These are phyloP conservation scores for Talaromyces albobiverticillius DNA, from an alignment of 2,329 filamentous ascomycete species.

Conservation along the genomic window DNA sequence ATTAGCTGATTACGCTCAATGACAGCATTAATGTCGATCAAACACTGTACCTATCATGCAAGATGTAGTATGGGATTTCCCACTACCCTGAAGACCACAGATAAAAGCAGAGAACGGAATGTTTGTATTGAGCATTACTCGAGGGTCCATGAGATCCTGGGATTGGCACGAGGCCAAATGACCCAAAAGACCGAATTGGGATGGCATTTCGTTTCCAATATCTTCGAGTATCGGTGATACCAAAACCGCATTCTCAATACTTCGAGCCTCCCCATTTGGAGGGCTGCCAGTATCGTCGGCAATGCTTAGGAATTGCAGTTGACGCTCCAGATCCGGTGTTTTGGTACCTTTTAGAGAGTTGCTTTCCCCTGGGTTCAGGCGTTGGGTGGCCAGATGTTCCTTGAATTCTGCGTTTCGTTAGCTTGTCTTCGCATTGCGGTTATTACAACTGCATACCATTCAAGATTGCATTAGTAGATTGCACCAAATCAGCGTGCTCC, in stretches of 20 bases:
- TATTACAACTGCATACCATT: conserved; percentile 6
- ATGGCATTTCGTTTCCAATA: conserved; percentile 11
- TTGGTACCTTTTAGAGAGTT: neutral
- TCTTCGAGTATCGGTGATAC: conserved; percentile 14
- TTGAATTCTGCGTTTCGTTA: conserved; percentile 15
- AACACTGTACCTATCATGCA: conserved; percentile 51
- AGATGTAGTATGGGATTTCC: conserved; percentile 60
- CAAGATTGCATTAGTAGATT: conserved; percentile 15
- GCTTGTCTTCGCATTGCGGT: neutral
- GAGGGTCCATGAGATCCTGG: conserved; percentile 13
- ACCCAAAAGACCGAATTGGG: conserved; percentile 15
- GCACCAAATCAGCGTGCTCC: conserved; percentile 10
- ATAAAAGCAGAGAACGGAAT: conserved; percentile 45
- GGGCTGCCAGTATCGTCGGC: neutral
- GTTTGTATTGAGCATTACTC: conserved; percentile 16
- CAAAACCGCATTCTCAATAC: conserved; percentile 13
- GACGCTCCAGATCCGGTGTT: conserved; percentile 12
- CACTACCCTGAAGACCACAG: conserved; percentile 61
- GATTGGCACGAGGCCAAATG: conserved; percentile 12
- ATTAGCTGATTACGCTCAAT: neutral
- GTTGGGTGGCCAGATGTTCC: conserved; percentile 13
- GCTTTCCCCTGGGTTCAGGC: neutral
- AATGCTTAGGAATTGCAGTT: conserved; percentile 15
- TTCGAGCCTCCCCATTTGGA: conserved; percentile 3
- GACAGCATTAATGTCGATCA: conserved; percentile 23